Evolutionary conservation across 495 filamentous ascomycete species (phyloP).

Genomic region (Aspergillus campestris): DNA sequence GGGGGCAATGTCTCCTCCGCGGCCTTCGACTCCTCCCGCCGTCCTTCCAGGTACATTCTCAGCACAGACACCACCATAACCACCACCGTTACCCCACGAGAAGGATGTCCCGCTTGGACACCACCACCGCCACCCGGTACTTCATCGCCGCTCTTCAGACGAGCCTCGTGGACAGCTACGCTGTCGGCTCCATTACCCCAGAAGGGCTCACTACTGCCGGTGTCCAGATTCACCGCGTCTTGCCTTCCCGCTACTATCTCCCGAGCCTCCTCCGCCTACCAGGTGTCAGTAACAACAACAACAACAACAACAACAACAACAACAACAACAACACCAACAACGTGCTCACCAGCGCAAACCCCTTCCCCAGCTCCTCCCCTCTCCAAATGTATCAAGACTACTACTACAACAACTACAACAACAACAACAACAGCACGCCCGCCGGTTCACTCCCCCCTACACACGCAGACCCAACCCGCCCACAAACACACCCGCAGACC

Average conservation of each 20-base stretch:
- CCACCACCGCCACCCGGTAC: neutral
- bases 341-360: too few species aligned
- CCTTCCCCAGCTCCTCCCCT: too few species aligned
- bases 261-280: neutral
- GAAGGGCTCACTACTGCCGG: too few species aligned
- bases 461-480: neutral
- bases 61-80: neutral
- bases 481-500: neutral
- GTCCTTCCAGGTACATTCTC: conserved; percentile 1
- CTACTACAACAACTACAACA: neutral
- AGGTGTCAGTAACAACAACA: too few species aligned
- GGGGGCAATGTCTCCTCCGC: conserved; percentile 4
- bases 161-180: conserved; percentile 5
- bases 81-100: neutral
- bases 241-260: conserved; percentile 7
- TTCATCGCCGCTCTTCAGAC: conserved; percentile 12
- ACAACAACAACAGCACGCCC: too few species aligned
- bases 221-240: conserved; percentile 7
- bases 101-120: neutral
- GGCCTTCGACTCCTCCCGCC: conserved; percentile 11
- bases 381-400: too few species aligned
- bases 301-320: neutral
- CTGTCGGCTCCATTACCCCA: conserved; percentile 10
- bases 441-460: too few species aligned
- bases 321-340: neutral